These are phyloP conservation scores for Orbilia blumenaviensis DNA, from an alignment of 2,329 filamentous ascomycete genomes.

Conservation along the genomic window DNA sequence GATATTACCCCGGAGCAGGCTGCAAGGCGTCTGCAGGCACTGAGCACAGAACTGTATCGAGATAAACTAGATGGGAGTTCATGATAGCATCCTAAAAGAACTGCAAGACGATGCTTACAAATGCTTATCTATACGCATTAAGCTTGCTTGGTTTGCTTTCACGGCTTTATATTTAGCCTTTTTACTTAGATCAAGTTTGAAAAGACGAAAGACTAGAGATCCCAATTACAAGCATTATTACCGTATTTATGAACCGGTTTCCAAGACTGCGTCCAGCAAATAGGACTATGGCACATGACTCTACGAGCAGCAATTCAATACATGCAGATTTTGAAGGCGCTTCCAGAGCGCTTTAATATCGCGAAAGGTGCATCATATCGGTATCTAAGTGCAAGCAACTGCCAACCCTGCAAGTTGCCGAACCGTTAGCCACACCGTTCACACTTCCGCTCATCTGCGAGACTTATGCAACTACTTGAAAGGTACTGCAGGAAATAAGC, in stretches of 20 bases:
- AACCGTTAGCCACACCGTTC: neutral
- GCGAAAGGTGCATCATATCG: constrained; percentile 1
- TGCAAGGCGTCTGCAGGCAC: constrained; percentile 76
- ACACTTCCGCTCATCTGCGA: neutral
- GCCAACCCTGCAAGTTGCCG: constrained; percentile 1
- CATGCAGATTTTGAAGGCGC: constrained; percentile 2
- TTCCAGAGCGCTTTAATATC: constrained; percentile 24
- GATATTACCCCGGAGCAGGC: constrained; percentile 98
- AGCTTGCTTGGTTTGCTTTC: neutral
- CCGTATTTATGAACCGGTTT: neutral
- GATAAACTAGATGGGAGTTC: constrained; percentile 65
- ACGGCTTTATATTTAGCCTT: neutral
- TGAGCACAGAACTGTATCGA: constrained; percentile 81
- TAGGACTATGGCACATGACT: constrained; percentile 6
- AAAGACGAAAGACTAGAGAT: neutral
- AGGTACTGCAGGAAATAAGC: constrained; percentile 3
- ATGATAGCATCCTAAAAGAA: neutral
- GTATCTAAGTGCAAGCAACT: neutral
- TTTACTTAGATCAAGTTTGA: neutral
- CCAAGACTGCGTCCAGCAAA: constrained; percentile 4
- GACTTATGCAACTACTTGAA: neutral
- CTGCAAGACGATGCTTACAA: neutral
- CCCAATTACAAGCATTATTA: neutral
- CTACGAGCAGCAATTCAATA: neutral
- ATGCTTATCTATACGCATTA: neutral